phyloP scores from a whole-genome alignment of 1,284 basidiomycete species.

The Cryptococcus sp. region DNA sequence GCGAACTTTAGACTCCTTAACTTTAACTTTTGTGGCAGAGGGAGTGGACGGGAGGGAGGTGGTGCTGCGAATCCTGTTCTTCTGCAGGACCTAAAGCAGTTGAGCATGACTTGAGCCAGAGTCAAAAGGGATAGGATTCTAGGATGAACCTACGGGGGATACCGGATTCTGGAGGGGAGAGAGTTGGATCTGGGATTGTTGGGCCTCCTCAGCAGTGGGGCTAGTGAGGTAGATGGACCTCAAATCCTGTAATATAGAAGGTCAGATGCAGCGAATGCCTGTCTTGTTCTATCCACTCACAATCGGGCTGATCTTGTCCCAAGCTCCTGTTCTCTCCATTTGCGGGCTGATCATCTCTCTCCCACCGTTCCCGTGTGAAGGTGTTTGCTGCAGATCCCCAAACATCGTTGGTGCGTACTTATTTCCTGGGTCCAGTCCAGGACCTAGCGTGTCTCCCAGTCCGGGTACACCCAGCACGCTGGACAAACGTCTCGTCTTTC shows the following conservation, averaged over 20 bases:
- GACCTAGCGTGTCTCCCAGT: slow-evolving; percentile 2
- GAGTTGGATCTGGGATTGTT: slow-evolving; percentile 1
- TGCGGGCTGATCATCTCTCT: background rate
- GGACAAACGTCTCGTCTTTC: slow-evolving; percentile 3
- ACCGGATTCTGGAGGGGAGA: slow-evolving; percentile 4
- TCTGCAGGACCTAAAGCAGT: background rate
- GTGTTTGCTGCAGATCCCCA: slow-evolving; percentile 3
- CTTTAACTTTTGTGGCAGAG: background rate
- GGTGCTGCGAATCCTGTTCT: background rate
- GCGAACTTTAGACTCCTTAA: background rate
- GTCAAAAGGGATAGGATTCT: too few relatives aligned
- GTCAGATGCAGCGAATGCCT: background rate
- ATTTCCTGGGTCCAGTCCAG: slow-evolving; percentile 6
- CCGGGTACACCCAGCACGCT: slow-evolving; percentile 7
- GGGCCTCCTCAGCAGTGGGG: background rate
- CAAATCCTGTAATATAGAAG: slow-evolving; percentile 6
- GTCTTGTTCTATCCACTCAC: background rate
- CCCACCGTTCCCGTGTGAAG: background rate
- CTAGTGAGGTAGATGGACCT: slow-evolving; percentile 4
- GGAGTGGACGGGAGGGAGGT: too few relatives aligned
- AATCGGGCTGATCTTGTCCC: slow-evolving; percentile 7
- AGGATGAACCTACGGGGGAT: background rate
- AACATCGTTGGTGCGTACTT: slow-evolving; percentile 9
- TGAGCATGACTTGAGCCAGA: too few relatives aligned
- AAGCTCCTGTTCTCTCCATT: background rate